phyloP scores from a whole-genome alignment of 805 yeast genomes.

The Teunomyces tritomae region DNA sequence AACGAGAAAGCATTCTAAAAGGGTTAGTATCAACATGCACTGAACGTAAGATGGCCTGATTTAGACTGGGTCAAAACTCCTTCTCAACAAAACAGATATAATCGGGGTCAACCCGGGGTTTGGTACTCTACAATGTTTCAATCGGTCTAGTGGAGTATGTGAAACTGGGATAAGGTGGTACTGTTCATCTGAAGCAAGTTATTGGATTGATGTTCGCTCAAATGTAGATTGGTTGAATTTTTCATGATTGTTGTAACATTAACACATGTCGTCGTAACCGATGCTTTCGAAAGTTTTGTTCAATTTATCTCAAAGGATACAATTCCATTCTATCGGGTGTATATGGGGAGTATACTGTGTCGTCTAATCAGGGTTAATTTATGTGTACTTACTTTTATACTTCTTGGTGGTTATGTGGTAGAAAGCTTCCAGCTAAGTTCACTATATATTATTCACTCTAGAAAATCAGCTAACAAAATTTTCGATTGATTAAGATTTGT shows the following conservation, averaged over 20 bases:
- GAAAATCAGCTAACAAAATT: conserved; percentile 4
- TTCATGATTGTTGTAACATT: not conserved
- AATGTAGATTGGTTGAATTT: not conserved
- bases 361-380: not conserved
- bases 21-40: conserved; percentile 15
- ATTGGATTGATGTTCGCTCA: not conserved
- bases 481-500: conserved; percentile 4
- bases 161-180: too few relatives aligned
- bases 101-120: not conserved
- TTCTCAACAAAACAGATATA: not conserved
- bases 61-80: not conserved
- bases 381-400: conserved; percentile 2
- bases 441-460: conserved; percentile 3
- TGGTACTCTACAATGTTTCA: not conserved
- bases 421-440: conserved; percentile 3
- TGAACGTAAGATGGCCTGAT: not conserved
- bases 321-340: not conserved
- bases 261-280: not conserved
- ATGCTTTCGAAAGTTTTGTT: not conserved
- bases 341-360: not conserved
- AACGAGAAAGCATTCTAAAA: conserved; percentile 34
- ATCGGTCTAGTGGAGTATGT: not conserved
- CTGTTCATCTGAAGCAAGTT: not conserved
- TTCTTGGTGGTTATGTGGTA: conserved; percentile 1
- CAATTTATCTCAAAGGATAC: not conserved